A percentile compares a stretch with the other conserved stretches of the same genome.
Evolutionary conservation across 176 grass and related monocot genomes (phyloP).

Genomic region (Lolium multiflorum): DNA sequence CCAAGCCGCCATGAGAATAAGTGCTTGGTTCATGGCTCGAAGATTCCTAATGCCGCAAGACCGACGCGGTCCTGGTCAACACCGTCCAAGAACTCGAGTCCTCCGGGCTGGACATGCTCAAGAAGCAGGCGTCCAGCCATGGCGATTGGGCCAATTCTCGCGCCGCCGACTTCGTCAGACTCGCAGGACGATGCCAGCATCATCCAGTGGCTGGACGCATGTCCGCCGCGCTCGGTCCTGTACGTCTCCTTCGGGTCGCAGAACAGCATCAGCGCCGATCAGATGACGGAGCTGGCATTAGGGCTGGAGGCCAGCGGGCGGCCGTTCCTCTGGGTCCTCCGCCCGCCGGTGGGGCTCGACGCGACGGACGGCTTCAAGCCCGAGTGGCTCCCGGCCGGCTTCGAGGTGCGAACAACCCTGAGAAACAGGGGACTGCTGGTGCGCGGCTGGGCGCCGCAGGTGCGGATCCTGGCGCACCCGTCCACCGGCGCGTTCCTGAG

Average conservation of each 20-base stretch:
- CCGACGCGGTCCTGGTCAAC: slow-evolving; percentile 57
- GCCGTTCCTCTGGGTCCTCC: slow-evolving; percentile 65
- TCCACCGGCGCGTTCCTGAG: slow-evolving; percentile 61
- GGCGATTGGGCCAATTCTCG: slow-evolving; percentile 57
- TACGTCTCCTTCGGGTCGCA: slow-evolving; percentile 75
- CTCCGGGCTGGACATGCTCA: slow-evolving; percentile 58
- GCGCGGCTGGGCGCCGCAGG: slow-evolving; percentile 62
- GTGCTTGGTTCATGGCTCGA: too few species aligned
- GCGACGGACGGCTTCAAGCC: slow-evolving; percentile 38
- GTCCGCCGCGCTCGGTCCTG: slow-evolving; percentile 51
- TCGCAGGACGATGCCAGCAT: not conserved
- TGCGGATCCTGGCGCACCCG: slow-evolving; percentile 57
- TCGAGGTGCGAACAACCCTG: slow-evolving; percentile 62
- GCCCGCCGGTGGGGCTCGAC: slow-evolving; percentile 55
- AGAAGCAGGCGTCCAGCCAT: slow-evolving; percentile 16
- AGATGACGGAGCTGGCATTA: slow-evolving; percentile 59
- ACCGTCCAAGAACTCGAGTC: slow-evolving; percentile 63
- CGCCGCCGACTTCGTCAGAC: not conserved
- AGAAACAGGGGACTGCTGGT: slow-evolving; percentile 35
- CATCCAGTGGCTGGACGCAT: slow-evolving; percentile 57
- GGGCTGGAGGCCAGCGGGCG: slow-evolving; percentile 61
- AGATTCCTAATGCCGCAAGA: slow-evolving; percentile 13
- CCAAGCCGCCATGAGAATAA: too few species aligned
- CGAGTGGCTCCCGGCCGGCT: slow-evolving; percentile 65
- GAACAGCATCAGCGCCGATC: slow-evolving; percentile 54